These are phyloP conservation scores for Lactarius tabidus DNA, from an alignment of 768 basidiomycete genomes.

Conservation along the genomic window DNA sequence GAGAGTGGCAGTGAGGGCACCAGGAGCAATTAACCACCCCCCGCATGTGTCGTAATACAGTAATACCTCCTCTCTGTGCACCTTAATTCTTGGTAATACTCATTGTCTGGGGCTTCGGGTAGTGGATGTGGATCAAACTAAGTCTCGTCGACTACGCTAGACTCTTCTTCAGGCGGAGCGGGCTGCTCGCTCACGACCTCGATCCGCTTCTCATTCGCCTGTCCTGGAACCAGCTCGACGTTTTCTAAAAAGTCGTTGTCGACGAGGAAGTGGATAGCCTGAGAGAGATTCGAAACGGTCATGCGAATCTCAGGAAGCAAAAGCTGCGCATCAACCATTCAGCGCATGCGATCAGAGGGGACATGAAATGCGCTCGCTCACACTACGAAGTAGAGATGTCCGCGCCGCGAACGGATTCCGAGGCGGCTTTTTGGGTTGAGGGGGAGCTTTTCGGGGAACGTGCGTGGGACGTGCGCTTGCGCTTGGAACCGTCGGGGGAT, in stretches of 20 bases:
- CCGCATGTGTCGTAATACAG: slow-evolving; percentile 4
- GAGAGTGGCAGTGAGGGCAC: slow-evolving; percentile 33
- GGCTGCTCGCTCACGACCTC: slow-evolving; percentile 45
- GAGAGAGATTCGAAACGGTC: slow-evolving; percentile 88
- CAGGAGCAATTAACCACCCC: background rate
- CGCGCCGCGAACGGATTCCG: slow-evolving; percentile 65
- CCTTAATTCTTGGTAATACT: slow-evolving; percentile 4
- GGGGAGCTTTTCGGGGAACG: slow-evolving; percentile 29
- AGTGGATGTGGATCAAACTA: background rate
- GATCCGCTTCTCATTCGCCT: slow-evolving; percentile 61
- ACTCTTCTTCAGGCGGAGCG: slow-evolving; percentile 1
- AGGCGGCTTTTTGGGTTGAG: slow-evolving; percentile 48
- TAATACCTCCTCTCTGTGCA: background rate
- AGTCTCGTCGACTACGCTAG: background rate
- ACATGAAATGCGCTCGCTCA: slow-evolving; percentile 37
- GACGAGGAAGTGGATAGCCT: slow-evolving; percentile 86
- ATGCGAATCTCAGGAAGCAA: slow-evolving; percentile 81
- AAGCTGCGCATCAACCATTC: slow-evolving; percentile 43
- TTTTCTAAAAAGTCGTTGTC: slow-evolving; percentile 82
- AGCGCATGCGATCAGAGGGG: slow-evolving; percentile 3
- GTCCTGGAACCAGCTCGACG: slow-evolving; percentile 78
- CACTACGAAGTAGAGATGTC: slow-evolving; percentile 74
- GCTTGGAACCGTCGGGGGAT: slow-evolving; percentile 9
- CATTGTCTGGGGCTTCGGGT: background rate
- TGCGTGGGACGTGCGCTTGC: slow-evolving; percentile 10